Evolutionary conservation across 2,329 filamentous ascomycete genomes (phyloP).

Genomic region (Fusarium oxysporum): DNA sequence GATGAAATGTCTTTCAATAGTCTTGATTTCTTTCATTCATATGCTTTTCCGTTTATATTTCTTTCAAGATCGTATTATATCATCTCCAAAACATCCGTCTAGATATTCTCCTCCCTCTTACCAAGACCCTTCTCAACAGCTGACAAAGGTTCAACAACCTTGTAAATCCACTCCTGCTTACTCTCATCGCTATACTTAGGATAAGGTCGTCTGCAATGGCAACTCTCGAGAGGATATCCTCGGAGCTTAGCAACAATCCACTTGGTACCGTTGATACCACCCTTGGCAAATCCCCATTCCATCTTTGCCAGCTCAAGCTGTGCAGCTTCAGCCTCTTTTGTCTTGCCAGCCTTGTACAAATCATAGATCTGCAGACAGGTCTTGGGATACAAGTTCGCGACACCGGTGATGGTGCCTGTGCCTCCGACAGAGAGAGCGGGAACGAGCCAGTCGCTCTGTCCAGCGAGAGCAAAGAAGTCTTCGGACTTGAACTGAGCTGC

Average conservation of each 20-base stretch:
- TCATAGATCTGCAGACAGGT: slow-evolving; percentile 64
- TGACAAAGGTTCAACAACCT: slow-evolving; percentile 43
- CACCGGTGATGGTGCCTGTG: slow-evolving; percentile 71
- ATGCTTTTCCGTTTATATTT: neutral
- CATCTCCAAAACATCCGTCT: neutral
- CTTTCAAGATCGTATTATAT: neutral
- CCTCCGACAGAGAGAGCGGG: slow-evolving; percentile 69
- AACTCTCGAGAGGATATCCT: slow-evolving; percentile 63
- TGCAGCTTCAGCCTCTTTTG: slow-evolving; percentile 59
- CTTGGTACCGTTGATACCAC: slow-evolving; percentile 71
- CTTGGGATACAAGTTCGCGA: slow-evolving; percentile 72
- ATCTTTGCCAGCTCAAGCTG: slow-evolving; percentile 63
- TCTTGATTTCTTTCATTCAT: neutral
- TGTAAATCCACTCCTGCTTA: slow-evolving; percentile 51
- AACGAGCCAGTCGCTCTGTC: slow-evolving; percentile 79
- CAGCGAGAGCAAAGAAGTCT: slow-evolving; percentile 73
- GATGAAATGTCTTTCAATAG: fast-evolving
- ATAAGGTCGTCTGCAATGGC: slow-evolving; percentile 66
- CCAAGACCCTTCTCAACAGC: slow-evolving; percentile 40
- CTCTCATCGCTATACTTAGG: slow-evolving; percentile 57
- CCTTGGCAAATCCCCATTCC: slow-evolving; percentile 68
- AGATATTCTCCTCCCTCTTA: slow-evolving; percentile 28
- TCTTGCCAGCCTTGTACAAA: slow-evolving; percentile 59
- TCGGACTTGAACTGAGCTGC: slow-evolving; percentile 61
- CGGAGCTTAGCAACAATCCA: slow-evolving; percentile 66